These are phyloP conservation scores for Acacia pycnantha DNA, from an alignment of 331 rosid genomes.

Conservation along the genomic window DNA sequence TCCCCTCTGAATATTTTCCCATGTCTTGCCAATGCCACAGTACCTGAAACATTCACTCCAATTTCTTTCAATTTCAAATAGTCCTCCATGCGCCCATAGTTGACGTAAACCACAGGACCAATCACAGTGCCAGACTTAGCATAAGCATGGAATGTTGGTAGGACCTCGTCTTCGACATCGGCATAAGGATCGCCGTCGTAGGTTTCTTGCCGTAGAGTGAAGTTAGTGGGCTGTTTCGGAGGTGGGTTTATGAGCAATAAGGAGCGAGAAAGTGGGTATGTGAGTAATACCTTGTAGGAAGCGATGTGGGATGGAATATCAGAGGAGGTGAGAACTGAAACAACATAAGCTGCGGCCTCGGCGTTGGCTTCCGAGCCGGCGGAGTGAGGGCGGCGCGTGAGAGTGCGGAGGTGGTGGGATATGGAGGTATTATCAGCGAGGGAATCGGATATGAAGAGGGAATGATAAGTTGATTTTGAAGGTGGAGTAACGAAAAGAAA, in stretches of 20 bases:
- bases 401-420: constrained; percentile 47
- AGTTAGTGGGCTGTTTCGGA: constrained; percentile 31
- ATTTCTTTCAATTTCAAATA: constrained; percentile 35
- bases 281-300: constrained; percentile 47
- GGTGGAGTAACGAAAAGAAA: constrained; percentile 34
- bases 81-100: constrained; percentile 68
- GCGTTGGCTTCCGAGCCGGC: constrained; percentile 68
- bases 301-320: constrained; percentile 46
- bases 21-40: constrained; percentile 48
- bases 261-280: constrained; percentile 56
- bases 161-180: constrained; percentile 44
- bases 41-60: constrained; percentile 52
- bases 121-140: constrained; percentile 61
- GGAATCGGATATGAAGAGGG: constrained; percentile 57
- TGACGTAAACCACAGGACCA: constrained; percentile 55
- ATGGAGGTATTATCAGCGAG: constrained; percentile 56
- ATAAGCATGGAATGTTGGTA: constrained; percentile 66
- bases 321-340: constrained; percentile 44
- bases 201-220: constrained; percentile 42
- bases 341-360: constrained; percentile 59
- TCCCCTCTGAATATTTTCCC: constrained; percentile 71
- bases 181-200: constrained; percentile 59
- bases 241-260: constrained; percentile 40
- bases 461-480: constrained; percentile 51
- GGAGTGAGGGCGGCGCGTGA: constrained; percentile 67